Conservation (phyloP, 23 red algal species). For the Gracilaria caudata region DNA sequence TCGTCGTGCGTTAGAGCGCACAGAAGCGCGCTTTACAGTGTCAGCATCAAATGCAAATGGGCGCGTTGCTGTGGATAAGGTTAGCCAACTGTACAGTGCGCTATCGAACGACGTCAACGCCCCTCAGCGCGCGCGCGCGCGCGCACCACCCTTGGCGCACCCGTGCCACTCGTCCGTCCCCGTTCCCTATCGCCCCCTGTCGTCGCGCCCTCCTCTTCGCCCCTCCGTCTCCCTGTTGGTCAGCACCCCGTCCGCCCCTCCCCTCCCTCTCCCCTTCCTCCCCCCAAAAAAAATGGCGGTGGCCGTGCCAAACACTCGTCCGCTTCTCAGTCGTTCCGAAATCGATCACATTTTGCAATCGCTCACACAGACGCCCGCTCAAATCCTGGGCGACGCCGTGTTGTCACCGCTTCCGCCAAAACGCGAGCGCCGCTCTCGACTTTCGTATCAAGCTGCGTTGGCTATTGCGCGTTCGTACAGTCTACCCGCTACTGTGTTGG, state of each 20-base stretch:
- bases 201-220: no score
- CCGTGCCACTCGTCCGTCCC: no score
- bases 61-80: neutral
- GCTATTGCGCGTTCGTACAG: neutral
- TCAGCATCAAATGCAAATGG: neutral
- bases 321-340: neutral
- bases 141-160: no score
- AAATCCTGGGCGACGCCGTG: slow-evolving; percentile 8
- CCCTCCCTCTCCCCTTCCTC: no score
- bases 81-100: no score
- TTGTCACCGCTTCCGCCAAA: neutral
- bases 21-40: neutral
- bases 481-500: neutral
- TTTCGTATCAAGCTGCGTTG: neutral
- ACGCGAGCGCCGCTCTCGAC: no score
- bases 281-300: slow-evolving; percentile 14
- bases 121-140: neutral
- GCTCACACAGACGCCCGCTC: neutral
- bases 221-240: no score
- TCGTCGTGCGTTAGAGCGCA: neutral
- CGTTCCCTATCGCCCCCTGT: no score
- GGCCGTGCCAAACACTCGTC: neutral
- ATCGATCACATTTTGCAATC: neutral
- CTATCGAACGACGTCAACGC: no score
- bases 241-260: no score